Evolutionary conservation across 2,329 filamentous ascomycete genomes (phyloP).

Genomic region (Claviceps pusilla): DNA sequence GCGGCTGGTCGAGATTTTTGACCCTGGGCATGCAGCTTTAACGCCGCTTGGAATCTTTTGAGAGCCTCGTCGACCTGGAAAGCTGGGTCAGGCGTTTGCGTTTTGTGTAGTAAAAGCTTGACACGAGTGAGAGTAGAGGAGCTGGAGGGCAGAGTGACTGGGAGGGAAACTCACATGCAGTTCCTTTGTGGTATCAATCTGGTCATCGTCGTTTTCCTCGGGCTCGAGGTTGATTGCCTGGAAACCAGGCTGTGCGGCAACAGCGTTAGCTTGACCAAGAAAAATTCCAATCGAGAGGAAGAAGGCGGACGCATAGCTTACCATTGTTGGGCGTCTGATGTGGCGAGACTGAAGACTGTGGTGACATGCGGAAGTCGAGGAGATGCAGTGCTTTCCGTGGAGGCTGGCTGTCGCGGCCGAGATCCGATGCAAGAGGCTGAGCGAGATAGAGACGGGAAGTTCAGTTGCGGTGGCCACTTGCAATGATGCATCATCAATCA

Average conservation of each 20-base stretch:
- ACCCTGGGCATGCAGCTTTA: constrained; percentile 85
- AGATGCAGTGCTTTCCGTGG: neutral
- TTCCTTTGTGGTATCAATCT: constrained; percentile 88
- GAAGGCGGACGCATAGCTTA: neutral
- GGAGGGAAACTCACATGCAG: constrained; percentile 44
- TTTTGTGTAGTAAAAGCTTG: neutral
- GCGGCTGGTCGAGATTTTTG: constrained; percentile 62
- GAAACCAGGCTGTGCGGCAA: constrained; percentile 47
- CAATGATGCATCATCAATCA: neutral
- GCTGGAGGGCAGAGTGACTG: no score
- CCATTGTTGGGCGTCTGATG: neutral
- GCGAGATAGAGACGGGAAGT: neutral
- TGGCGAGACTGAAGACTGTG: neutral
- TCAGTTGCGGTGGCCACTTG: neutral
- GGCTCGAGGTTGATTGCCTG: constrained; percentile 86
- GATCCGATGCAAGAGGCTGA: neutral
- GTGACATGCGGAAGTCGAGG: neutral
- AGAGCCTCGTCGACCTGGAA: constrained; percentile 76
- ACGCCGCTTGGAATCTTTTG: constrained; percentile 80
- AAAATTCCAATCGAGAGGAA: neutral
- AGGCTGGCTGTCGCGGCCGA: neutral
- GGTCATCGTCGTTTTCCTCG: constrained; percentile 78
- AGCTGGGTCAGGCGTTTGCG: neutral
- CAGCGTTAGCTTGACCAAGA: neutral
- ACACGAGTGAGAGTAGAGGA: no score